Evolutionary conservation across 352 stramenopile genomes (phyloP).

Genomic region (Phytopythium mirpurense): DNA sequence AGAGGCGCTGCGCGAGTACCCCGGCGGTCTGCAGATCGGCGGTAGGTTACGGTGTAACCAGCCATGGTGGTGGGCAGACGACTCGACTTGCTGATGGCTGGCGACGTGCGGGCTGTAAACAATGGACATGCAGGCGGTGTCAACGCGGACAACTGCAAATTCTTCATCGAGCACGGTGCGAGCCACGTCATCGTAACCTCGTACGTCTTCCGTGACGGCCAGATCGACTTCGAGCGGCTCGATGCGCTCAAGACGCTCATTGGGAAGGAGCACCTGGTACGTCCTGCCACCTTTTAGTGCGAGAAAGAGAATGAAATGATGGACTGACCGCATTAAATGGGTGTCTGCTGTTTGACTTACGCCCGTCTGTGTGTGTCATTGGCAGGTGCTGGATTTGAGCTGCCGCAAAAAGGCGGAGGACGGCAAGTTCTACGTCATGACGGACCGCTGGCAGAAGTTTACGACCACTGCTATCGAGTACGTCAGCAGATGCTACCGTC

Average conservation of each 20-base stretch:
- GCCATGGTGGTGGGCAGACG: too few species aligned
- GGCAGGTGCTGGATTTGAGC: conserved; percentile 92
- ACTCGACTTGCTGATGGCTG: too few species aligned
- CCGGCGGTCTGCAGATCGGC: conserved; percentile 93
- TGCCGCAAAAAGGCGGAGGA: conserved; percentile 89
- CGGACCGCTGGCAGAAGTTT: conserved; percentile 96
- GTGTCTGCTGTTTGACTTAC: too few species aligned
- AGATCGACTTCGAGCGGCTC: conserved; percentile 85
- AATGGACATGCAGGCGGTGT: conserved; percentile 86
- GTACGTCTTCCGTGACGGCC: conserved; percentile 93
- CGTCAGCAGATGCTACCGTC: not conserved
- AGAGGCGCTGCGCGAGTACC: conserved; percentile 86
- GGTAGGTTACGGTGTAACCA: conserved; percentile 29
- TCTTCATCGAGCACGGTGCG: conserved; percentile 94
- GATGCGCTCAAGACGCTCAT: conserved; percentile 60
- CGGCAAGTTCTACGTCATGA: conserved; percentile 93
- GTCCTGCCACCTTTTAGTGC: too few species aligned
- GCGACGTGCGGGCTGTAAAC: too few species aligned
- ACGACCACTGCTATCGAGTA: conserved; percentile 90
- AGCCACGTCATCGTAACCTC: conserved; percentile 98
- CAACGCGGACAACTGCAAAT: conserved; percentile 89
- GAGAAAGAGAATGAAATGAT: too few species aligned
- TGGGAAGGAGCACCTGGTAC: conserved; percentile 71
- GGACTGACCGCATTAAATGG: too few species aligned
- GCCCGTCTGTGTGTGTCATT: not conserved